Conservation (phyloP, 2,329 filamentous ascomycete species). For the Nectriaceae sp. region DNA sequence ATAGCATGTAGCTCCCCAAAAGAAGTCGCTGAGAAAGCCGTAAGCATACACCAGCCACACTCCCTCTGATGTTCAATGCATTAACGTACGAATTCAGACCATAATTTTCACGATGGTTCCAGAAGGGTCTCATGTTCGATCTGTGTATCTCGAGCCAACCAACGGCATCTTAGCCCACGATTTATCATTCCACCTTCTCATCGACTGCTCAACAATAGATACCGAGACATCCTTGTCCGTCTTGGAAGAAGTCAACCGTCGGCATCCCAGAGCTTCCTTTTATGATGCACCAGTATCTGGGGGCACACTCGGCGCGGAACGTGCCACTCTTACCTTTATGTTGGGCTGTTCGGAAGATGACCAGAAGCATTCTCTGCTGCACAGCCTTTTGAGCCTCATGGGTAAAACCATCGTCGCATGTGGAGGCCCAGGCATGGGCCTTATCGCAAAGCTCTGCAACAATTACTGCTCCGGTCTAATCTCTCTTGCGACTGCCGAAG, state of each 20-base stretch:
- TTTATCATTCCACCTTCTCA: neutral
- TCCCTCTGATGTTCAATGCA: neutral
- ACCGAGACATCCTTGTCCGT: conserved; percentile 1
- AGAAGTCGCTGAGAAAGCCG: neutral
- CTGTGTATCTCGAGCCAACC: conserved; percentile 2
- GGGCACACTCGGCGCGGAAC: conserved; percentile 7
- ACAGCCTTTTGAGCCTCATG: conserved; percentile 3
- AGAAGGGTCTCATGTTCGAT: conserved; percentile 6
- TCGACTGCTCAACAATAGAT: conserved; percentile 13
- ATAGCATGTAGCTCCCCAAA: neutral
- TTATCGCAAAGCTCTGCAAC: conserved; percentile 14
- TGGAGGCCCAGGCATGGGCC: conserved; percentile 8
- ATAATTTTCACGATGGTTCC: conserved; percentile 13
- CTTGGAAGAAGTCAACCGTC: neutral
- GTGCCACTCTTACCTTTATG: conserved; percentile 9
- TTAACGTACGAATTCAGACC: neutral
- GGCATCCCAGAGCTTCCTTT: neutral
- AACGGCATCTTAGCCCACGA: conserved; percentile 1
- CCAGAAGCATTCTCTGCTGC: neutral
- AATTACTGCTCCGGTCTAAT: conserved; percentile 16
- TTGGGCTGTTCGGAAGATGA: conserved; percentile 4
- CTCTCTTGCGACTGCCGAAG: conserved; percentile 11
- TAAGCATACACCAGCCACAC: no score
- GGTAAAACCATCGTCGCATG: conserved; percentile 19
- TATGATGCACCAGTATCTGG: conserved; percentile 13